Percentiles rank a stretch among this genome's conserved stretches.
Evolutionary conservation across 495 filamentous ascomycete genomes (phyloP).

Genomic region (Opeltia flavorubescens): DNA sequence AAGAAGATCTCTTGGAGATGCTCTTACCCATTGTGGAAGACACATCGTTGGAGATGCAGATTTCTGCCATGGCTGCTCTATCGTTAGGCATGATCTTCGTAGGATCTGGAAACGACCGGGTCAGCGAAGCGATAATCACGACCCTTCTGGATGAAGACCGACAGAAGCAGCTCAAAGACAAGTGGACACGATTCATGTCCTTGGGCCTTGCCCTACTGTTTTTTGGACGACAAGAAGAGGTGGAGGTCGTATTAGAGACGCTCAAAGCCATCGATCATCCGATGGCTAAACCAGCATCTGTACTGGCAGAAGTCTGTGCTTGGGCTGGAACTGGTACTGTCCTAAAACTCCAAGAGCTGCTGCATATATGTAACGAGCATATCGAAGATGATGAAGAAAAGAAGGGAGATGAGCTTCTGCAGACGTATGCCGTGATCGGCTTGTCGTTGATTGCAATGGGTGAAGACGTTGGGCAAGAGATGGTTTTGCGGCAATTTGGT

Average conservation of each 20-base stretch:
- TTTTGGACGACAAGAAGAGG: constrained; percentile 94
- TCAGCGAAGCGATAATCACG: constrained; percentile 75
- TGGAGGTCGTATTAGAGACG: constrained; percentile 87
- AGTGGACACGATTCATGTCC: constrained; percentile 94
- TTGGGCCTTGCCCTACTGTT: constrained; percentile 87
- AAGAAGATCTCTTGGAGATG: constrained; percentile 62
- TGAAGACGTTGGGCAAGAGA: constrained; percentile 95
- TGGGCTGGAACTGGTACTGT: constrained; percentile 97
- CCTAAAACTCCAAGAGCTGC: constrained; percentile 85
- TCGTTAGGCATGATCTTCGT: constrained; percentile 85
- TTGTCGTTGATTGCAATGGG: constrained; percentile 94
- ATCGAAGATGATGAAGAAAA: constrained; percentile 83
- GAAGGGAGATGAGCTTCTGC: constrained; percentile 84
- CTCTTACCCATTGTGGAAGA: constrained; percentile 81
- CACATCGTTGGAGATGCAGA: constrained; percentile 73
- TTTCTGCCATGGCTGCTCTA: constrained; percentile 90
- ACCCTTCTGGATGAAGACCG: constrained; percentile 87
- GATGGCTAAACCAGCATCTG: constrained; percentile 78
- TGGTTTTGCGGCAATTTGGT: constrained; percentile 93
- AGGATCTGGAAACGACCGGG: constrained; percentile 76
- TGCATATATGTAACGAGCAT: constrained; percentile 95
- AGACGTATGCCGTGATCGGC: constrained; percentile 91
- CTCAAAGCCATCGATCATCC: constrained; percentile 92
- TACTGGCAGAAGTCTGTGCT: constrained; percentile 88
- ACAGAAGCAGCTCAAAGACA: constrained; percentile 76